phyloP scores from a whole-genome alignment of 495 filamentous ascomycete species.

The Sphaerosporella brunnea region DNA sequence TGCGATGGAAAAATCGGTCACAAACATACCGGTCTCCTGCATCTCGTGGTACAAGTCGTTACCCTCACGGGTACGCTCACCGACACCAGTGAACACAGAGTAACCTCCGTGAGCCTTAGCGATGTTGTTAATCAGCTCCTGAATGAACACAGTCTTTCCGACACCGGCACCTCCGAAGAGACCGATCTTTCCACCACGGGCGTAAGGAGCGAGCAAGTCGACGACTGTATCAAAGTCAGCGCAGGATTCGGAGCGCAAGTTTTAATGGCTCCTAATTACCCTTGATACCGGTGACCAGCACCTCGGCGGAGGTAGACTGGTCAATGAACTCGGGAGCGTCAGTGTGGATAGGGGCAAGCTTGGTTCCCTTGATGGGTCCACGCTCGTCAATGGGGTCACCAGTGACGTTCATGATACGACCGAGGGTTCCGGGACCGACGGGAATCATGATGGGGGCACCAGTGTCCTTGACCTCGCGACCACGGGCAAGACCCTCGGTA shows the following conservation, averaged over 20 bases:
- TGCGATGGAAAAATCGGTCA: neutral
- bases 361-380: slow-evolving; percentile 84
- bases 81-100: slow-evolving; percentile 99
- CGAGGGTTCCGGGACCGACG: slow-evolving; percentile 84
- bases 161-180: slow-evolving; percentile 99
- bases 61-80: slow-evolving; percentile 99
- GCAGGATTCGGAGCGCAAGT: neutral
- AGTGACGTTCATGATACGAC: slow-evolving; percentile 99
- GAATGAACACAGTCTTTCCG: slow-evolving; percentile 99
- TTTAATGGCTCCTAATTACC: slow-evolving; percentile 11
- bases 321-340: slow-evolving; percentile 81
- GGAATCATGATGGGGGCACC: slow-evolving; percentile 93
- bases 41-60: slow-evolving; percentile 99
- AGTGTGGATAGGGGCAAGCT: slow-evolving; percentile 78
- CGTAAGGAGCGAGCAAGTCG: slow-evolving; percentile 93
- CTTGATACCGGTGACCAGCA: slow-evolving; percentile 99
- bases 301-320: slow-evolving; percentile 87
- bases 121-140: slow-evolving; percentile 99
- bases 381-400: slow-evolving; percentile 99
- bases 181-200: slow-evolving; percentile 99
- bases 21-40: slow-evolving; percentile 65
- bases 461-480: slow-evolving; percentile 65
- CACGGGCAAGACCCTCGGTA: slow-evolving; percentile 98
- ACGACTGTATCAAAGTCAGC: slow-evolving; percentile 42
- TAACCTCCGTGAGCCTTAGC: slow-evolving; percentile 99